Base-by-base conservation (phyloP, 345 rosid species). In the Streptanthus diversifolius region DNA sequence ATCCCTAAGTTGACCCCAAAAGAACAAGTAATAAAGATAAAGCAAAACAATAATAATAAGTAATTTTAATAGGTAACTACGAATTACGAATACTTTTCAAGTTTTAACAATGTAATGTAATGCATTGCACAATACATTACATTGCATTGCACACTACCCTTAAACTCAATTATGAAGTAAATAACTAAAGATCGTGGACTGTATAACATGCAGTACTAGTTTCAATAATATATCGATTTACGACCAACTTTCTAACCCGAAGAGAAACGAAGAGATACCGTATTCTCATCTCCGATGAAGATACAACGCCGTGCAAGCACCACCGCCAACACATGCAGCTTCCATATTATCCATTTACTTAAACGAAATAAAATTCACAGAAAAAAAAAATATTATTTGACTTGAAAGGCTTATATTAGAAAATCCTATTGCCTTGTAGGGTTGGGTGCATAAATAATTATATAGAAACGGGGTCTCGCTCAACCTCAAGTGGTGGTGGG, bases 231-330 rank as follows among this genome's bases (percentile, higher is more conserved):
- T 57, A 39, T 19, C 55, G 76, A 52, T 41, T 53, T 27, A 63
- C 76, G 63, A 53, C n/a, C n/a, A n/a, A n/a, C n/a, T n/a, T 43
- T 54, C 30, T 5, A 56, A 45, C n/a, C 32, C 27, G 15, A 57
- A 10, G 27, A 35, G 49, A 48, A 70, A 33, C 40, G 74, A 70
- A 47, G 51, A 35, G 39, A 57, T 64, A 55, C 39, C 61, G 9
- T 33, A n/a, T n/a, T n/a, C n/a, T n/a, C n/a, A n/a, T n/a, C n/a
- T n/a, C n/a, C n/a, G n/a, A n/a, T n/a, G n/a, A n/a, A n/a, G n/a
- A n/a, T n/a, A n/a, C n/a, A n/a, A n/a, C n/a, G 65, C 71, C 58
- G 77, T 73, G 17, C 45, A 25, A 30, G 63, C 37, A 40, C 75
- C 66, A 69, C 59, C 30, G 25, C 68, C 52, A 39, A 11, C 56